phyloP scores from a whole-genome alignment of 2,329 filamentous ascomycete species.

The Pseudogymnoascus sp. region DNA sequence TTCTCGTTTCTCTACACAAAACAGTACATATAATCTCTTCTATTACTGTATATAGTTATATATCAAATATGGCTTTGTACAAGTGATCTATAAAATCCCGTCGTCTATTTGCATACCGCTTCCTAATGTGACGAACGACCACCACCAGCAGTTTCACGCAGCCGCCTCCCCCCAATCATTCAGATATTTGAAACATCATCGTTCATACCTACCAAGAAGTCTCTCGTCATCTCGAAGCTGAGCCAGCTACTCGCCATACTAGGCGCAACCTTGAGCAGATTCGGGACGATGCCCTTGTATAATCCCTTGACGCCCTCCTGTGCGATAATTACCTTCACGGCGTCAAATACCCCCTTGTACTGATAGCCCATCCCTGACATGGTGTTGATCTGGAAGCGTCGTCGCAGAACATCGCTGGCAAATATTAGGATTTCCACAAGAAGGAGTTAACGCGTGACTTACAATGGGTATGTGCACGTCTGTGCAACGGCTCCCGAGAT shows the following conservation, averaged over 20 bases:
- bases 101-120: conserved; percentile 3
- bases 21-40: conserved; percentile 2
- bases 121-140: neutral
- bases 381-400: conserved; percentile 96
- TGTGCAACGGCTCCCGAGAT: conserved; percentile 95
- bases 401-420: conserved; percentile 74
- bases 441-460: conserved; percentile 32
- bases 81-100: conserved; percentile 3
- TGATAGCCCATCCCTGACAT: conserved; percentile 98
- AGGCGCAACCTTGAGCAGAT: conserved; percentile 91
- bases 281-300: conserved; percentile 94
- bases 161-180: neutral
- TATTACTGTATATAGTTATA: conserved; percentile 7
- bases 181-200: conserved; percentile 27
- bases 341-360: conserved; percentile 81
- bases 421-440: conserved; percentile 16
- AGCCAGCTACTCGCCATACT: conserved; percentile 99
- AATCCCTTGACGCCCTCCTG: conserved; percentile 79
- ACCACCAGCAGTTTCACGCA: neutral
- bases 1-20: neutral
- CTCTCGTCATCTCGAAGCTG: conserved; percentile 88
- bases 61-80: conserved; percentile 7
- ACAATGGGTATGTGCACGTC: conserved; percentile 98
- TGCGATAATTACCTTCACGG: conserved; percentile 68
- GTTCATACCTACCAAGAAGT: conserved; percentile 64